Conservation (phyloP, 345 rosid species). For the Lepidium didymum region DNA sequence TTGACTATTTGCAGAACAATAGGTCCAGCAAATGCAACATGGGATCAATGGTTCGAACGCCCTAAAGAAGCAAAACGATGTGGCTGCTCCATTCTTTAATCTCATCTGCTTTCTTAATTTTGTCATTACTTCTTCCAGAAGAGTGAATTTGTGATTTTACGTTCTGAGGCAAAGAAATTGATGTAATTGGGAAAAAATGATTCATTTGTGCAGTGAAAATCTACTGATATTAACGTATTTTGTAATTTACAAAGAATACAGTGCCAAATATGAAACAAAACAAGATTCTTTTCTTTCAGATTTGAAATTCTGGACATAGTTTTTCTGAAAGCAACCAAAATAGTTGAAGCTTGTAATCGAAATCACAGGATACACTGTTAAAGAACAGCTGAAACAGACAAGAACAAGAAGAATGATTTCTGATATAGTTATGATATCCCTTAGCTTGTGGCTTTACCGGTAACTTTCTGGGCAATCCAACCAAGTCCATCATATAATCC, state of each 20-base stretch:
- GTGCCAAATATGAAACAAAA: background rate
- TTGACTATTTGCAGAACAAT: slow-evolving; percentile 44
- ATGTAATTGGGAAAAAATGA: slow-evolving; percentile 18
- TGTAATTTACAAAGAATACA: slow-evolving; percentile 8
- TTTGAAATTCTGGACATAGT: background rate
- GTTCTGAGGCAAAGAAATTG: slow-evolving; percentile 1
- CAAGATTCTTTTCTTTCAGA: slow-evolving; percentile 6
- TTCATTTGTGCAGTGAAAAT: slow-evolving; percentile 31
- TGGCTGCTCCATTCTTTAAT: slow-evolving; percentile 66
- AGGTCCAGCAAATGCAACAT: slow-evolving; percentile 54
- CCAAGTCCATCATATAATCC: slow-evolving; percentile 82
- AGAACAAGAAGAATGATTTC: background rate
- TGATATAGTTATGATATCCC: background rate
- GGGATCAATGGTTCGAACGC: slow-evolving; percentile 94
- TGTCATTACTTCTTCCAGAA: background rate
- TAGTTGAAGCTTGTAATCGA: background rate
- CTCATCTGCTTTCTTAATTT: background rate
- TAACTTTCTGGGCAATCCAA: slow-evolving; percentile 82
- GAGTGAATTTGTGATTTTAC: slow-evolving; percentile 23
- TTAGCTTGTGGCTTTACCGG: slow-evolving; percentile 62
- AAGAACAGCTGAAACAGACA: slow-evolving; percentile 3
- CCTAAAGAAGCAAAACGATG: slow-evolving; percentile 58
- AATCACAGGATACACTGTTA: slow-evolving; percentile 1
- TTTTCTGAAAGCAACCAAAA: background rate
- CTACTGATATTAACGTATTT: background rate